These are phyloP conservation scores for Escallonia herrerae DNA, from an alignment of 129 eudicot genomes.

Conservation along the genomic window DNA sequence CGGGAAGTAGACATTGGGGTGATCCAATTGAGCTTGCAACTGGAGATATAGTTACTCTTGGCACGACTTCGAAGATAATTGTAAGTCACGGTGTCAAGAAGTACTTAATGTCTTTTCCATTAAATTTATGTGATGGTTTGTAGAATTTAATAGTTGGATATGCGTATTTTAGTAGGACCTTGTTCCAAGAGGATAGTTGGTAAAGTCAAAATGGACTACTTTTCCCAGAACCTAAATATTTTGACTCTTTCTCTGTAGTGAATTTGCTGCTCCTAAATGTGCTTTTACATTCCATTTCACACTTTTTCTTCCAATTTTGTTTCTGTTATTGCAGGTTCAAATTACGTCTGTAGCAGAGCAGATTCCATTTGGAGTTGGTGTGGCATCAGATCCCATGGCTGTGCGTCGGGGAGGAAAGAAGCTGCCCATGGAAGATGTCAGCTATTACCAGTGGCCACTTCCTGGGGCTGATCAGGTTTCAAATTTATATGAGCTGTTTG, in stretches of 20 bases:
- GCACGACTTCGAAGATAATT: slow-evolving; percentile 71
- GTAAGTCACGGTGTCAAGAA: slow-evolving; percentile 35
- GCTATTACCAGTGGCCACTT: slow-evolving; percentile 82
- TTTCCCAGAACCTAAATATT: no score
- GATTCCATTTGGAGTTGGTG: slow-evolving; percentile 77
- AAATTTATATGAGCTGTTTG: not conserved
- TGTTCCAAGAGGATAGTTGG: no score
- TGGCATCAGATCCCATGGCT: slow-evolving; percentile 91
- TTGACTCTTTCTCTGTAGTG: no score
- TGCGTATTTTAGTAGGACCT: no score
- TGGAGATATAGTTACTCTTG: slow-evolving; percentile 83
- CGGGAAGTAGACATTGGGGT: slow-evolving; percentile 90
- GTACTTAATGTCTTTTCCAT: not conserved
- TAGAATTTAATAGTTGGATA: no score
- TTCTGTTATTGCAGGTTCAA: slow-evolving; percentile 50
- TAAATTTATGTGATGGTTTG: no score
- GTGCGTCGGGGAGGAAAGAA: slow-evolving; percentile 88
- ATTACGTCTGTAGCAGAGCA: slow-evolving; percentile 43
- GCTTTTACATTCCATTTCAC: not conserved
- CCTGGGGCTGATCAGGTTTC: slow-evolving; percentile 76
- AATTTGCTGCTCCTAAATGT: not conserved
- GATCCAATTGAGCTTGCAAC: slow-evolving; percentile 72
- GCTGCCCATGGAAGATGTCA: slow-evolving; percentile 94
- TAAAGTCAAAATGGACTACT: no score
- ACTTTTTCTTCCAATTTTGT: not conserved